A percentile compares a stretch with the other conserved stretches of the same genome.
Evolutionary conservation across 1,284 basidiomycete species (phyloP).

Genomic region (Lignosus rhinocerotis): DNA sequence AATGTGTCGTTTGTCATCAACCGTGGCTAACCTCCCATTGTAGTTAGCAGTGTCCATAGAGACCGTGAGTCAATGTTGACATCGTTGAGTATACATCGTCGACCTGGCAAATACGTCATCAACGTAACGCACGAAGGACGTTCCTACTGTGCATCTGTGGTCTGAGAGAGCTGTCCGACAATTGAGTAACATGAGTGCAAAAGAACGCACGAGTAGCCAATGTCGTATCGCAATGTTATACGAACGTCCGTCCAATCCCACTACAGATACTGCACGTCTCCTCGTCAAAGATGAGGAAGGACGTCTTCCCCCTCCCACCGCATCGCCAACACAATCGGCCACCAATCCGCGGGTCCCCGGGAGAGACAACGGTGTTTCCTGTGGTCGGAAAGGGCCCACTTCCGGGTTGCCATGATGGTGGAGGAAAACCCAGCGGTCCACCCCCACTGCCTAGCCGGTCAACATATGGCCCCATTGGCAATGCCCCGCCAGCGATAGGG

Average conservation of each 20-base stretch:
- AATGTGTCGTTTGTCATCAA: too few relatives aligned
- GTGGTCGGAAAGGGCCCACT: slow-evolving; percentile 35
- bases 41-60: too few relatives aligned
- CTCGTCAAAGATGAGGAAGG: slow-evolving; percentile 57
- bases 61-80: too few relatives aligned
- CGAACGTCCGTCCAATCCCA: slow-evolving; percentile 58
- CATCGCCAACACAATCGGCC: slow-evolving; percentile 68
- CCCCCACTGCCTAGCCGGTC: slow-evolving; percentile 16
- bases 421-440: slow-evolving; percentile 10
- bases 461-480: slow-evolving; percentile 28
- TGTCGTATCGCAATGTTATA: slow-evolving; percentile 1
- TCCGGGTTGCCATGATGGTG: slow-evolving; percentile 15
- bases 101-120: too few relatives aligned
- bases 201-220: too few relatives aligned
- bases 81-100: too few relatives aligned
- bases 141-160: too few relatives aligned
- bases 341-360: slow-evolving; percentile 73
- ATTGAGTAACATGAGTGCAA: neutral
- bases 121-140: too few relatives aligned
- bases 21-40: too few relatives aligned
- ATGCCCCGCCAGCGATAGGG: slow-evolving; percentile 26
- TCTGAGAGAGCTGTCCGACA: too few relatives aligned
- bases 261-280: slow-evolving; percentile 50
- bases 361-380: slow-evolving; percentile 46
- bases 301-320: slow-evolving; percentile 54